phyloP scores from a whole-genome alignment of 2,329 filamentous ascomycete species.

The Fusarium sambucinum region DNA sequence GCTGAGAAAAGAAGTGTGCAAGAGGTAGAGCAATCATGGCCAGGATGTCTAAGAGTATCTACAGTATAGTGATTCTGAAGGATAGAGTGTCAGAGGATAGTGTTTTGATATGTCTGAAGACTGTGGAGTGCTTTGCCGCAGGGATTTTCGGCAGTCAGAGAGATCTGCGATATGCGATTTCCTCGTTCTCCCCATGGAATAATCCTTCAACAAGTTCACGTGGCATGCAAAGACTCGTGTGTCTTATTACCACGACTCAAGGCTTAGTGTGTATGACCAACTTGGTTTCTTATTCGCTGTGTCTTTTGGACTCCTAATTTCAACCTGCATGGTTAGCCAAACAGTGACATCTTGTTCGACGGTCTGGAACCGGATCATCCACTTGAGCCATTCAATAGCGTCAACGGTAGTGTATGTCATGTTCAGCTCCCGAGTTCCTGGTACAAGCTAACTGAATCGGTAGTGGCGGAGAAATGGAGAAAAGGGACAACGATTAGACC shows the following conservation, averaged over 20 bases:
- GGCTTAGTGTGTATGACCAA: background rate
- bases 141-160: background rate
- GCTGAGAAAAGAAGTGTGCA: background rate
- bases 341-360: background rate
- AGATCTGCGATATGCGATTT: background rate
- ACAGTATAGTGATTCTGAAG: background rate
- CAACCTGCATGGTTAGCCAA: background rate
- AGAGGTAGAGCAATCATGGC: background rate
- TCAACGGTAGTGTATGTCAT: slow-evolving; percentile 10
- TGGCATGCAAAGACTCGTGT: background rate
- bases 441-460: background rate
- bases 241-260: background rate
- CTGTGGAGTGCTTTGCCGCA: background rate
- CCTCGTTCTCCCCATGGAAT: background rate
- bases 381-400: slow-evolving; percentile 8
- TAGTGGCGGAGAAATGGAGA: background rate
- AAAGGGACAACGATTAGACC: background rate
- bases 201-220: background rate
- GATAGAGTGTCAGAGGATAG: background rate
- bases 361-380: slow-evolving; percentile 18
- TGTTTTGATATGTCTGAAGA: background rate
- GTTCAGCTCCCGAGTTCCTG: slow-evolving; percentile 1
- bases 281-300: background rate
- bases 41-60: background rate
- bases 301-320: background rate